Evolutionary conservation across 495 filamentous ascomycete genomes (phyloP).

Genomic region (Tuber brumale): DNA sequence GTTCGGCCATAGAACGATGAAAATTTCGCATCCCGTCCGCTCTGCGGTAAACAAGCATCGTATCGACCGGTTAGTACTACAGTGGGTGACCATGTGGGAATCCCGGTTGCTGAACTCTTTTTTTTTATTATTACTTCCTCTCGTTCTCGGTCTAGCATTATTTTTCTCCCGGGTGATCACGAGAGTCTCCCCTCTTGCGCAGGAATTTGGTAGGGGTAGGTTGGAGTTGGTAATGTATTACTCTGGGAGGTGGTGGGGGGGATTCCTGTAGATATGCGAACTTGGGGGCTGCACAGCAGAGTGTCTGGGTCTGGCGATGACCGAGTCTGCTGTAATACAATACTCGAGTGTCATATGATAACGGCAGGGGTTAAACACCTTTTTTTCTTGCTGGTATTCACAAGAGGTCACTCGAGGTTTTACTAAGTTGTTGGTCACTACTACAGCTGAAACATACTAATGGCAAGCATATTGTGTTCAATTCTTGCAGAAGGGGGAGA

Average conservation of each 20-base stretch:
- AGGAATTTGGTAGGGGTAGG: background rate
- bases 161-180: background rate
- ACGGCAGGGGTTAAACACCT: background rate
- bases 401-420: background rate
- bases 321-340: background rate
- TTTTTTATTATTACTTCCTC: background rate
- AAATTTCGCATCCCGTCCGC: conserved; percentile 1
- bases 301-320: background rate
- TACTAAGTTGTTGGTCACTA: background rate
- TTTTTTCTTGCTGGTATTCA: background rate
- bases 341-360: background rate
- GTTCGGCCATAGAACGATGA: conserved; percentile 1
- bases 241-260: background rate
- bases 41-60: conserved; percentile 4
- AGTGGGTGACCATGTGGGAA: conserved; percentile 13
- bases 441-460: background rate
- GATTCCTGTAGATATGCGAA: background rate
- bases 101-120: conserved; percentile 11
- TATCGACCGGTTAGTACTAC: conserved; percentile 12
- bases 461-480: no score
- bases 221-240: background rate
- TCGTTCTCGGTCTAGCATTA: background rate
- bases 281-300: background rate
- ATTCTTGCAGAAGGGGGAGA: background rate
- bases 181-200: background rate